These are phyloP conservation scores for Bipolaris bicolor DNA, from an alignment of 2,329 filamentous ascomycete genomes.

Conservation along the genomic window DNA sequence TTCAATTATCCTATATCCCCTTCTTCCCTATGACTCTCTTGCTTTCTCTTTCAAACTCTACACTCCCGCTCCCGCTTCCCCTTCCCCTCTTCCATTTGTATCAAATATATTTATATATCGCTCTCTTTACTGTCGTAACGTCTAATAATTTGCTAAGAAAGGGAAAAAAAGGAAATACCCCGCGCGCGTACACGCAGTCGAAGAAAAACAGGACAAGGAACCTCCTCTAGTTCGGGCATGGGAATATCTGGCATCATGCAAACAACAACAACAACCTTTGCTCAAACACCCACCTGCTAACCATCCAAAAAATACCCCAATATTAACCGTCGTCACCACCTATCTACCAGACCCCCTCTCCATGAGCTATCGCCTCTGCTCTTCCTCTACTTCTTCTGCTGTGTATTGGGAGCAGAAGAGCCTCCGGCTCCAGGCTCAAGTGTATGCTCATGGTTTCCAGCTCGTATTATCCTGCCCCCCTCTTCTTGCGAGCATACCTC, in stretches of 20 bases:
- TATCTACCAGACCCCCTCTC: neutral
- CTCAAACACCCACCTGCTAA: conserved; percentile 10
- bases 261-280: conserved; percentile 1
- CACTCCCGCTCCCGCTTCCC: no score
- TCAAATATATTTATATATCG: no score
- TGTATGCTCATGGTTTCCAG: conserved; percentile 80
- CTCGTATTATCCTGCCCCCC: conserved; percentile 73
- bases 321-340: neutral
- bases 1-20: no score
- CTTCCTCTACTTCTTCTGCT: conserved; percentile 45
- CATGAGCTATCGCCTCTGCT: neutral
- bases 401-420: conserved; percentile 38
- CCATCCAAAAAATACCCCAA: conserved; percentile 8
- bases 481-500: conserved; percentile 82
- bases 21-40: no score
- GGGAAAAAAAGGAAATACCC: no score
- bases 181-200: no score
- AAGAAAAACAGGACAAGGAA: no score
- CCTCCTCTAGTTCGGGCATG: no score
- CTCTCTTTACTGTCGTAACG: no score
- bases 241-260: neutral
- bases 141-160: no score
- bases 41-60: no score
- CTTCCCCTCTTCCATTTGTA: no score
- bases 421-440: conserved; percentile 68